These are phyloP conservation scores for Trametes cingulata DNA, from an alignment of 768 basidiomycete species.

Conservation along the genomic window DNA sequence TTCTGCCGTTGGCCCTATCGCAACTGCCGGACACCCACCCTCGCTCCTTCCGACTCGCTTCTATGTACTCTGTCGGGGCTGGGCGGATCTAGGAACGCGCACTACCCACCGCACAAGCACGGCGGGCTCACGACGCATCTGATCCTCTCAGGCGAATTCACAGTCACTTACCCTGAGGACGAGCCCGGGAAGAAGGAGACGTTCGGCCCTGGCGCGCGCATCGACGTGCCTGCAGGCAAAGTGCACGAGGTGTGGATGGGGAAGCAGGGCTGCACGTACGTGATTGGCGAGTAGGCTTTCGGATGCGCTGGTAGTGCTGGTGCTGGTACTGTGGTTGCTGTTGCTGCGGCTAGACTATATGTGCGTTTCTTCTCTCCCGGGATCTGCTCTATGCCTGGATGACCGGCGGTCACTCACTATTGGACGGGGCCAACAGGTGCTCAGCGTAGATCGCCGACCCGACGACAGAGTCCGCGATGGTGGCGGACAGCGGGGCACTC, in stretches of 20 bases:
- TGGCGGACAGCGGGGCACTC: background rate
- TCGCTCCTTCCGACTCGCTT: background rate
- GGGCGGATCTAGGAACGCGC: conserved; percentile 22
- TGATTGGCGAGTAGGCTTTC: conserved; percentile 23
- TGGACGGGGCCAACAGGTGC: background rate
- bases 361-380: background rate
- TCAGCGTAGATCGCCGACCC: conserved; percentile 6
- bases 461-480: background rate
- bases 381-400: background rate
- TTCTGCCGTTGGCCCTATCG: background rate
- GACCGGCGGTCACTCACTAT: background rate
- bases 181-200: conserved; percentile 27
- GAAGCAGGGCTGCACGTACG: conserved; percentile 32
- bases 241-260: conserved; percentile 36
- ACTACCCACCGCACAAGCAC: conserved; percentile 32
- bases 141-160: conserved; percentile 31
- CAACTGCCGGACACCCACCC: background rate
- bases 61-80: background rate
- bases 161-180: conserved; percentile 28
- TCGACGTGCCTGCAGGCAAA: conserved; percentile 31
- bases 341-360: background rate
- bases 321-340: background rate
- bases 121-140: conserved; percentile 32
- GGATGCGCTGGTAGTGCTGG: background rate
- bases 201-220: conserved; percentile 29